Evolutionary conservation across 2,329 filamentous ascomycete genomes (phyloP), one percentile per base, ranked within the genome.

Genomic region (Arthrobotrys megalospora): DNA sequence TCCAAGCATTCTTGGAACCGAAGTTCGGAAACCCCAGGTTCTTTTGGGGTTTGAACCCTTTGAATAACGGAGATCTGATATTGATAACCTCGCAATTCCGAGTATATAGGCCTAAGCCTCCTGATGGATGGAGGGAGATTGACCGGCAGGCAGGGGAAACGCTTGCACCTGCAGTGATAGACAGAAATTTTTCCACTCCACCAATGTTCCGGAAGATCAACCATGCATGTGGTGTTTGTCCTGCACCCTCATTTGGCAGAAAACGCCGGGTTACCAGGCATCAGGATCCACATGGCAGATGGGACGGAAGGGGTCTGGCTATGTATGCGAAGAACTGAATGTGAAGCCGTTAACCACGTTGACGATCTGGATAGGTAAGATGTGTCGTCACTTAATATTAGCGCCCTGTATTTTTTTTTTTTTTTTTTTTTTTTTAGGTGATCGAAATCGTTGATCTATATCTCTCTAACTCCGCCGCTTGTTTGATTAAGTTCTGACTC

Each of bases 241-340:
- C 43, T 60, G 55, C 55, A 60, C 10, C 55, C 36, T 28, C 36
- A 43, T 60, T 43, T 60, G 55, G 55, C 36, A 43, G 36, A 14
- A 28, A 43, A 43, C 19, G 34, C 36, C 19, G 24, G 45, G 19
- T 68, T 58, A 32, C 48, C 24, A 16, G n/a, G 34, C 36, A 58
- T 53, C 8, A 14, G 8, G 34, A 55, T 48, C 65, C 65, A 60
- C 65, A 60, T 68, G 65, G 65, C 50, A 58, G 36, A 47, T 68
- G 65, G 36, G 38, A 58, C 43, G 50, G 32, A 38, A 41, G 47
- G 34, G 47, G 32, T 14, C 32, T 10, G 11, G 7, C 12, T 32
- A 53, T 53, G 6, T 53, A 5, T 53, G 48, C n/a, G 24, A 53
- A 28, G 21, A 8, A 24, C 6, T 16, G 24, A 28, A 34, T n/a